These are phyloP conservation scores for Cystobasidium pallidum DNA, from an alignment of 1,284 basidiomycete genomes.

Conservation along the genomic window DNA sequence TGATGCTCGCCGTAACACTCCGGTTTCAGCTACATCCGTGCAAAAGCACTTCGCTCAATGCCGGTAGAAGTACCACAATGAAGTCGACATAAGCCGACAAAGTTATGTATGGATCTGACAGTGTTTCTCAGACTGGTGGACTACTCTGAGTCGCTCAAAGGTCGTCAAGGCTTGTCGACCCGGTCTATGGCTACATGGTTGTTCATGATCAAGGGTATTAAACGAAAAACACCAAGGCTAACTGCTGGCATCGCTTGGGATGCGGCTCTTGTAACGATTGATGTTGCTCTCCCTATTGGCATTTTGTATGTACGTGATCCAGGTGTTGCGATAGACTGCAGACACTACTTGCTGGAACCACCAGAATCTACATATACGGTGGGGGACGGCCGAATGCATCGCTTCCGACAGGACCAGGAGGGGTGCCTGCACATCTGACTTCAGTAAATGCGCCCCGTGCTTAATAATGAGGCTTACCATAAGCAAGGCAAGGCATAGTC, in stretches of 20 bases:
- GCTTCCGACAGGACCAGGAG: constrained; percentile 12
- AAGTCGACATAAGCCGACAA: too few relatives aligned
- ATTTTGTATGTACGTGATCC: not conserved
- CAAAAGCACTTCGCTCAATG: too few relatives aligned
- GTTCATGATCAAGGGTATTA: not conserved
- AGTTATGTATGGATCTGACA: too few relatives aligned
- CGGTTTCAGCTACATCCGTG: too few relatives aligned
- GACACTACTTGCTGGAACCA: not conserved
- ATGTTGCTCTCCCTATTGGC: not conserved
- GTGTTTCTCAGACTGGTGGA: not conserved
- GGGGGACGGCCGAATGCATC: constrained; percentile 21
- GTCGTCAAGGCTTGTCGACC: not conserved
- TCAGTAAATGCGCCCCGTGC: not conserved
- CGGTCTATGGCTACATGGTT: not conserved
- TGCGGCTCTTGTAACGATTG: not conserved
- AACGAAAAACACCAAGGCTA: not conserved
- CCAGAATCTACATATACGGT: not conserved
- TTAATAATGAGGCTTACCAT: constrained; percentile 3
- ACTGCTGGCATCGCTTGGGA: not conserved
- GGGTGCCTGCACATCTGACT: constrained; percentile 4
- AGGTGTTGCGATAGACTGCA: not conserved
- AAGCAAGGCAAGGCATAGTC: constrained; percentile 30
- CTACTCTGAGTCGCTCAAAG: too few relatives aligned
- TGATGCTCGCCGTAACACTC: too few relatives aligned
- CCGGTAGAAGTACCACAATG: too few relatives aligned